Percentiles rank a stretch among this genome's conserved stretches.
Conservation (phyloP, 768 basidiomycete species). For the Terana coerulea region DNA sequence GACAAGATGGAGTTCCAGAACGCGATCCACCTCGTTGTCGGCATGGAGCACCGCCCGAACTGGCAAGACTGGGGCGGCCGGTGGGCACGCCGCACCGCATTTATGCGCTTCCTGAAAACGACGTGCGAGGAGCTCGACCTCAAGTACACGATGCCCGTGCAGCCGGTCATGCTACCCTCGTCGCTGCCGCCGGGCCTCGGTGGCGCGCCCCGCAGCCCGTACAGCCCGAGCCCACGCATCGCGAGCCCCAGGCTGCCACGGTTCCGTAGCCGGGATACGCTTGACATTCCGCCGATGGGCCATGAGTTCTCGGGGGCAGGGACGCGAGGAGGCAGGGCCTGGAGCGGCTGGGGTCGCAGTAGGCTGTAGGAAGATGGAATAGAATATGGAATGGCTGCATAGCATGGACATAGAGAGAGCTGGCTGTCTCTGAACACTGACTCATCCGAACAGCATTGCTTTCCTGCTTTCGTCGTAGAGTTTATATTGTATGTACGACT, state of each 20-base stretch:
- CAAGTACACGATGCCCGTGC: constrained; percentile 65
- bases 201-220: constrained; percentile 12
- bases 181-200: constrained; percentile 12
- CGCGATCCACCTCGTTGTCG: constrained; percentile 59
- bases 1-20: constrained; percentile 81
- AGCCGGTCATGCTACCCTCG: constrained; percentile 57
- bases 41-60: constrained; percentile 75
- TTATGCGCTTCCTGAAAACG: constrained; percentile 73
- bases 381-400: too few species aligned
- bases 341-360: too few species aligned
- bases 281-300: constrained; percentile 3
- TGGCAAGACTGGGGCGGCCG: constrained; percentile 89
- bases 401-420: too few species aligned
- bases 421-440: too few species aligned
- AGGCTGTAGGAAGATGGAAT: too few species aligned
- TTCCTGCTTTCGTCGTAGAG: too few species aligned
- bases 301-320: too few species aligned
- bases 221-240: constrained; percentile 4
- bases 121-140: constrained; percentile 73
- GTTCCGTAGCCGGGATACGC: constrained; percentile 6
- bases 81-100: constrained; percentile 68
- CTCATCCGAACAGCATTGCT: too few species aligned
- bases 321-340: too few species aligned
- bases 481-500: too few species aligned
- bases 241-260: not conserved